Percentiles rank a stretch among this genome's conserved stretches.
These are phyloP conservation scores for Cudoniella acicularis DNA, from an alignment of 495 filamentous ascomycete genomes.

Conservation along the genomic window DNA sequence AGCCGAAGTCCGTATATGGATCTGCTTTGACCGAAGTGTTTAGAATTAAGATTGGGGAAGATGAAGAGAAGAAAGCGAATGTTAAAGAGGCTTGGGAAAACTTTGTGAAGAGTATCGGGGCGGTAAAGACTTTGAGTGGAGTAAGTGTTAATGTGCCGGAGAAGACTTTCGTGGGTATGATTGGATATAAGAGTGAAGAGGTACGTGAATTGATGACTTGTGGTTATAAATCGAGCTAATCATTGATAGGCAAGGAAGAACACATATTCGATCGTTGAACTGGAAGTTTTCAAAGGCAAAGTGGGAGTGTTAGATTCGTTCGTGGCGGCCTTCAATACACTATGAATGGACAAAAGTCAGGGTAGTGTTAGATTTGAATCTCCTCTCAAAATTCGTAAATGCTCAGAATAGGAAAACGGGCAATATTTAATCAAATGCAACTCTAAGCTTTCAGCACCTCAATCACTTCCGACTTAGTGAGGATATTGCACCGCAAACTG, in stretches of 20 bases:
- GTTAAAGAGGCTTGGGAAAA: not conserved
- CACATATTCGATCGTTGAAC: not conserved
- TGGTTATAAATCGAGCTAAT: not conserved
- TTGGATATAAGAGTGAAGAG: conserved; percentile 7
- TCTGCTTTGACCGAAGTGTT: conserved; percentile 6
- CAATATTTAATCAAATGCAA: too few relatives aligned
- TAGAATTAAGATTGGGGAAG: not conserved
- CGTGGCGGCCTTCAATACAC: not conserved
- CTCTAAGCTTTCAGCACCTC: too few relatives aligned
- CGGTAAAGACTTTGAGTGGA: not conserved
- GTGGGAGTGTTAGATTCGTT: not conserved
- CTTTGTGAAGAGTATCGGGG: not conserved
- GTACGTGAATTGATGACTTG: not conserved
- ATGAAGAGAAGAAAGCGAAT: not conserved
- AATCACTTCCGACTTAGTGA: too few relatives aligned
- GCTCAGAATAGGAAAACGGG: too few relatives aligned
- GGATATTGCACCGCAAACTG: too few relatives aligned
- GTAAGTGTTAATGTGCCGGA: conserved; percentile 4
- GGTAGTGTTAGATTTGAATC: too few relatives aligned
- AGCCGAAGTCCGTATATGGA: not conserved
- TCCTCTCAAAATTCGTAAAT: too few relatives aligned
- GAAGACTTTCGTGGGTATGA: conserved; percentile 1
- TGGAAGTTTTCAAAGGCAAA: not conserved
- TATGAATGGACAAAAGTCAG: not conserved
- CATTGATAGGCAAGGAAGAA: not conserved